Evolutionary conservation across 768 basidiomycete genomes (phyloP).

Genomic region (Lentinula guzmanii): DNA sequence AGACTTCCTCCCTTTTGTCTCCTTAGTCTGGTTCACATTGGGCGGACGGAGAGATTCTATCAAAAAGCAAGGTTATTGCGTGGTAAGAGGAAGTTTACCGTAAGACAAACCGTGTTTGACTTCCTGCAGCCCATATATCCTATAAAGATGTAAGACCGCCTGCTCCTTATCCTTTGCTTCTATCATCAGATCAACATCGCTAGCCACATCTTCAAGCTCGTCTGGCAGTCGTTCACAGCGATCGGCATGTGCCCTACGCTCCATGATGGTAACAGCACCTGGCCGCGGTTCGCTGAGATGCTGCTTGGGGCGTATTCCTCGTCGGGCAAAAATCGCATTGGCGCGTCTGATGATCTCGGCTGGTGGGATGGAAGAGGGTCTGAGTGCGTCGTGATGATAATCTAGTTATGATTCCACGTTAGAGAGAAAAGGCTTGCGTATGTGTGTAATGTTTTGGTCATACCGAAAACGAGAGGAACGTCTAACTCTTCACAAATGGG

Average conservation of each 20-base stretch:
- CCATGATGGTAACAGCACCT: conserved; percentile 80
- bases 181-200: conserved; percentile 72
- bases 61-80: not conserved
- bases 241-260: conserved; percentile 82
- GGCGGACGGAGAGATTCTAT: conserved; percentile 40
- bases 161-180: conserved; percentile 95
- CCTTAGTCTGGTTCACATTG: conserved; percentile 32
- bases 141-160: conserved; percentile 79
- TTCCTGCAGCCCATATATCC: conserved; percentile 67
- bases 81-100: not conserved
- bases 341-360: conserved; percentile 67
- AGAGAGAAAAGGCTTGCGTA: conserved; percentile 22
- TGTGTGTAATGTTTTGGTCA: conserved; percentile 22
- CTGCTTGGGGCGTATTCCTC: conserved; percentile 86
- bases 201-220: conserved; percentile 60
- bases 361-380: conserved; percentile 54
- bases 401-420: conserved; percentile 26
- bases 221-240: conserved; percentile 64
- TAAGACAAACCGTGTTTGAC: conserved; percentile 47
- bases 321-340: conserved; percentile 64
- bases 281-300: conserved; percentile 89
- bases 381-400: conserved; percentile 79
- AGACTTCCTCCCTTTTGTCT: conserved; percentile 39
- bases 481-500: conserved; percentile 79
- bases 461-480: conserved; percentile 64